Evolutionary conservation across 148 eudicot genomes (phyloP), one percentile per base, ranked within the genome.

Genomic region (Chenopodium album): DNA sequence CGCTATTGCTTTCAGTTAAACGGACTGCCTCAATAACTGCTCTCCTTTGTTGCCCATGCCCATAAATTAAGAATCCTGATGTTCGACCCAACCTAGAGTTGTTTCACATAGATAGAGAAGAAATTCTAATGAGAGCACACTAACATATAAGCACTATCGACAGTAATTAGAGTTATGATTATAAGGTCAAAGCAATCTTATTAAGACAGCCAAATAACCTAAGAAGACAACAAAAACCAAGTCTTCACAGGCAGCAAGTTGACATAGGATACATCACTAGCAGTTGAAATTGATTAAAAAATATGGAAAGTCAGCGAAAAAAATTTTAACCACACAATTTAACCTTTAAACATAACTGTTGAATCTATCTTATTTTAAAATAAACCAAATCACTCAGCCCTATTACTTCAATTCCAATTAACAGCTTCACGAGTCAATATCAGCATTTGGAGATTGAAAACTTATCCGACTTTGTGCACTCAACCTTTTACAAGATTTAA

Each of bases 11-110:
- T 80, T 93, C 94, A 73, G 85, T 84, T 71, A 95, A 79, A 74
- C 99, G 93, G 64, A 95, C 81, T 78, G 98, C 98, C 89, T 95
- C 99, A 84, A 92, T 87, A 63, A 95, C 88, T 76, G 98, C 99
- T 88, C 89, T 90, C 80, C 97, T 91, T 87, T 95, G 98, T 87
- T 92, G 99, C 68, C 97, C 98, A 85, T 95, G 94, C 82, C 99
- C 99, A 85, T 91, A 95, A 54, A 95, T 91, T 76, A 91, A 82
- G 77, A 95, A 95, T 20, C 93, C 98, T 82, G 98, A 84, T 16
- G 96, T 92, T 37, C 95, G 95, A 20, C 88, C 92, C 81, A 95
- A 87, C 91, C 99, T 95, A 81, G 81, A 77, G 80, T 79, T 37
- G 85, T 23, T 26, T 28, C 11, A 47, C 26, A n/a, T 20, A n/a